phyloP scores from a whole-genome alignment of 495 filamentous ascomycete species.

The Halenospora varia region DNA sequence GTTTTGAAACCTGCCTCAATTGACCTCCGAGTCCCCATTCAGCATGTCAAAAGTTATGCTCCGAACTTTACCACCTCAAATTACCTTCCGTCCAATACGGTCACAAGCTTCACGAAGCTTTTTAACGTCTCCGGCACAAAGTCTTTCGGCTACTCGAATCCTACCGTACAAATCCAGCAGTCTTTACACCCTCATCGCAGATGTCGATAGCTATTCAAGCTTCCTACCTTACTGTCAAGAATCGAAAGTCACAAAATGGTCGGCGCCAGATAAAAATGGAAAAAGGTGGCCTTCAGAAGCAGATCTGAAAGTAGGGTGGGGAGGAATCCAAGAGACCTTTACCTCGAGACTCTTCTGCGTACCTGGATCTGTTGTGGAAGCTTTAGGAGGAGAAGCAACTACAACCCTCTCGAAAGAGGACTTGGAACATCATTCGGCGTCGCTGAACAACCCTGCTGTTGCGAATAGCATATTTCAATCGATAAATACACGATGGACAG shows the following conservation, averaged over 20 bases:
- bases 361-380: slow-evolving; percentile 65
- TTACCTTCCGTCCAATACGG: slow-evolving; percentile 4
- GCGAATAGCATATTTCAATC: slow-evolving; percentile 63
- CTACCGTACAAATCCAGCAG: slow-evolving; percentile 68
- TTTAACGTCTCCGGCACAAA: slow-evolving; percentile 44
- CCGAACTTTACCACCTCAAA: slow-evolving; percentile 8
- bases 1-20: no score
- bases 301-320: slow-evolving; percentile 80
- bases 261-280: slow-evolving; percentile 23
- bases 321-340: slow-evolving; percentile 76
- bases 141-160: slow-evolving; percentile 67
- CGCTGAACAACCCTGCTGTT: slow-evolving; percentile 13
- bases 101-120: slow-evolving; percentile 24
- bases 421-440: slow-evolving; percentile 31
- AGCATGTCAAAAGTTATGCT: slow-evolving; percentile 17
- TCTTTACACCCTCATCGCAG: slow-evolving; percentile 79
- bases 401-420: slow-evolving; percentile 35
- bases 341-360: slow-evolving; percentile 71
- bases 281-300: slow-evolving; percentile 65
- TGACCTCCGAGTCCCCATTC: no score
- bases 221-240: slow-evolving; percentile 85
- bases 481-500: slow-evolving; percentile 74
- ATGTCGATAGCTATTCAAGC: slow-evolving; percentile 71
- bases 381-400: slow-evolving; percentile 58
- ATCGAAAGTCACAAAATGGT: slow-evolving; percentile 63